phyloP scores from a whole-genome alignment of 2,329 filamentous ascomycete genomes.

The Cladosporium oxysporum region DNA sequence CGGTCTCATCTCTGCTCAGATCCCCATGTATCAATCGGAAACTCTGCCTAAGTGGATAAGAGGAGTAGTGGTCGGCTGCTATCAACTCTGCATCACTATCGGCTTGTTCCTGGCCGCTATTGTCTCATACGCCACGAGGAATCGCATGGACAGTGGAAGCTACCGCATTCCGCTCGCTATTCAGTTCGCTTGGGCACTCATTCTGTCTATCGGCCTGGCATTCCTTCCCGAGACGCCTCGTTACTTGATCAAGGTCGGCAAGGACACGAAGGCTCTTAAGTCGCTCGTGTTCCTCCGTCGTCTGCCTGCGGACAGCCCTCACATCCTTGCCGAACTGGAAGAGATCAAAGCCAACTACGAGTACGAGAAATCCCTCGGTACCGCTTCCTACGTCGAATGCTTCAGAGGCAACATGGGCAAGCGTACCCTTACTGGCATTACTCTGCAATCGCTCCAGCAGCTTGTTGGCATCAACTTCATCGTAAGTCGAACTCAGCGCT shows the following conservation, averaged over 20 bases:
- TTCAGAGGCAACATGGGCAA: conserved; percentile 65
- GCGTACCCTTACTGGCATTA: conserved; percentile 70
- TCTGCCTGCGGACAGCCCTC: conserved; percentile 66
- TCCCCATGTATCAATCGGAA: conserved; percentile 78
- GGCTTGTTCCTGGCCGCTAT: conserved; percentile 67
- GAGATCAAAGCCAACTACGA: conserved; percentile 88
- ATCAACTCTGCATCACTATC: conserved; percentile 74
- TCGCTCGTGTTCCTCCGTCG: conserved; percentile 64
- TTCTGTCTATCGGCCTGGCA: conserved; percentile 37
- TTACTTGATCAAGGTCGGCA: conserved; percentile 38
- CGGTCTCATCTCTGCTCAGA: conserved; percentile 58
- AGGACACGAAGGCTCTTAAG: conserved; percentile 35
- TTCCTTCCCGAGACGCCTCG: conserved; percentile 40
- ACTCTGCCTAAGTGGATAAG: conserved; percentile 82
- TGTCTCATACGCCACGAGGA: conserved; percentile 67
- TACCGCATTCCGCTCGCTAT: conserved; percentile 42
- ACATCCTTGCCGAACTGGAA: conserved; percentile 63
- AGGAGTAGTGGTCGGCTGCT: conserved; percentile 72
- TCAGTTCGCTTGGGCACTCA: conserved; percentile 40
- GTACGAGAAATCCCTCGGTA: conserved; percentile 68
- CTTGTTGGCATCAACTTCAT: conserved; percentile 56
- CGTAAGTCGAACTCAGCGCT: not conserved
- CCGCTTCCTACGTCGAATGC: conserved; percentile 64
- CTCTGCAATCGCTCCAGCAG: conserved; percentile 76
- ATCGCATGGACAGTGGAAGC: conserved; percentile 37